These are phyloP conservation scores for Tetrahymena thermophila DNA, from an alignment of 73 alveolate genomes.

Conservation along the genomic window DNA sequence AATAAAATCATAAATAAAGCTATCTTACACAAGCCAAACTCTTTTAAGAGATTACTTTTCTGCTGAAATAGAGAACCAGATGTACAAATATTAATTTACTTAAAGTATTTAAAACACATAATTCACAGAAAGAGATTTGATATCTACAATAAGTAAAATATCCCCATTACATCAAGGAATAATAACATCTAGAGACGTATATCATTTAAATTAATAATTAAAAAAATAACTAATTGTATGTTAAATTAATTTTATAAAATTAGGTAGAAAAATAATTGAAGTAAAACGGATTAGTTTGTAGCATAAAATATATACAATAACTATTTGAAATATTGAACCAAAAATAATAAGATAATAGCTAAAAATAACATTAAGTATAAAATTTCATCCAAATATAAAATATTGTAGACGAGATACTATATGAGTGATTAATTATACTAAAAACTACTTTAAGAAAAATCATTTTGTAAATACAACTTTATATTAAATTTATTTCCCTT, in stretches of 20 bases:
- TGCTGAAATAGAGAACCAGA: not conserved
- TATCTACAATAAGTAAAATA: not conserved
- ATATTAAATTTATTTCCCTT: no score
- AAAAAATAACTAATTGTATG: not conserved
- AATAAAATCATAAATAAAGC: not conserved
- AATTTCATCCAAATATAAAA: not conserved
- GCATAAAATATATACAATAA: not conserved
- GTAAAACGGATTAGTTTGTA: not conserved
- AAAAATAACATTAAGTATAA: not conserved
- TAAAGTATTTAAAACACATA: not conserved
- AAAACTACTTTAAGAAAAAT: no score
- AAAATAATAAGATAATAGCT: not conserved
- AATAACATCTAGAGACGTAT: not conserved
- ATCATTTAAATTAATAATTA: not conserved
- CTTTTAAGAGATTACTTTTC: not conserved
- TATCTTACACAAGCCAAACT: not conserved
- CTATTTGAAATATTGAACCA: not conserved
- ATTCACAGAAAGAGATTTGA: not conserved
- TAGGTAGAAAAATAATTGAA: not conserved
- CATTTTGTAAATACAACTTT: no score
- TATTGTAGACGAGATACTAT: not conserved
- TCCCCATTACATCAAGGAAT: not conserved
- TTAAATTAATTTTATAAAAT: not conserved
- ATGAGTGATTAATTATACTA: not conserved
- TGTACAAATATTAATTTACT: not conserved